These are phyloP conservation scores for Apostasia ramifera DNA, from an alignment of 106 monocot species.

Conservation along the genomic window DNA sequence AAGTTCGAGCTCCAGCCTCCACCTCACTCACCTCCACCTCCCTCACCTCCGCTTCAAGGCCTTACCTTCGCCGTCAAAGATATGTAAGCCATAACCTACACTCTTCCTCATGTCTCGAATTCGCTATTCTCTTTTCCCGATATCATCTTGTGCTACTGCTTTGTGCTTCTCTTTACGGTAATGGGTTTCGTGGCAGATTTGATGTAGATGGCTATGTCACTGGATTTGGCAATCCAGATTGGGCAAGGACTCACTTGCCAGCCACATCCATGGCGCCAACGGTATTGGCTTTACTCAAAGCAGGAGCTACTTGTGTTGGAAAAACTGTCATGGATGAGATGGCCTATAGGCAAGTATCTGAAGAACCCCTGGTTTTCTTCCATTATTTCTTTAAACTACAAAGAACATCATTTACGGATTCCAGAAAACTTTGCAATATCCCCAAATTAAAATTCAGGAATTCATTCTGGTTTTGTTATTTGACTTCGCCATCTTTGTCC, in stretches of 20 bases:
- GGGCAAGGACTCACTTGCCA: constrained; percentile 68
- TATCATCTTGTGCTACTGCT: too few relatives aligned
- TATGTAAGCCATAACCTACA: constrained; percentile 33
- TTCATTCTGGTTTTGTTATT: too few relatives aligned
- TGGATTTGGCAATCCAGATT: constrained; percentile 89
- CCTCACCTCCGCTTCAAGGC: constrained; percentile 46
- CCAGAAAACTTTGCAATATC: too few relatives aligned
- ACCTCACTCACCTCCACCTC: background rate
- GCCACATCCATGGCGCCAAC: constrained; percentile 67
- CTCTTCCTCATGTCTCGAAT: background rate
- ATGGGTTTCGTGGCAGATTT: constrained; percentile 45
- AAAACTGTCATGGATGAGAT: constrained; percentile 99
- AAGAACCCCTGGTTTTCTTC: background rate
- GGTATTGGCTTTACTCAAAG: constrained; percentile 43
- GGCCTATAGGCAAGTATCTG: constrained; percentile 72
- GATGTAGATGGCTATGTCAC: constrained; percentile 62
- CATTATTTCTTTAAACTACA: background rate
- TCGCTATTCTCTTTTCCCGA: background rate
- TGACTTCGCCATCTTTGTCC: too few relatives aligned
- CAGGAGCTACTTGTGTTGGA: constrained; percentile 75
- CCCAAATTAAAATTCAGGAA: too few relatives aligned
- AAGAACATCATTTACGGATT: too few relatives aligned
- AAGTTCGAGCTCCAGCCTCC: constrained; percentile 43
- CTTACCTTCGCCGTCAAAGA: constrained; percentile 96
- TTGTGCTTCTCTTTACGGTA: background rate